A percentile compares a stretch with the other conserved stretches of the same genome.
These are phyloP conservation scores for Deinandra increscens DNA, from an alignment of 129 eudicot species.

Conservation along the genomic window DNA sequence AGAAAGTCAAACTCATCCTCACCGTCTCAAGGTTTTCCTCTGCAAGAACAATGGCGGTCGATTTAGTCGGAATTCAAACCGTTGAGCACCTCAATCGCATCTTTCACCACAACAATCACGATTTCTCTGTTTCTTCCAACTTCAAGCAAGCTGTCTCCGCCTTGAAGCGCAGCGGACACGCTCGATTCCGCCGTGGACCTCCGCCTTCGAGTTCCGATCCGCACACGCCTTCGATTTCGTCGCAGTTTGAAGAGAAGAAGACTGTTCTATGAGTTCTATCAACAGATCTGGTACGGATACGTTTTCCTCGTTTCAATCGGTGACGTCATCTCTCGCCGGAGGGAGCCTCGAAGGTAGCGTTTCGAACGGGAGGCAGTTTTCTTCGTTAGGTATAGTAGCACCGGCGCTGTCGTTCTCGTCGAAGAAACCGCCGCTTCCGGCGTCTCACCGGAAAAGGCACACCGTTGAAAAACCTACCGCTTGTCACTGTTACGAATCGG, in stretches of 20 bases:
- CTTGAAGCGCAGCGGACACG: constrained; percentile 66
- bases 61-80: constrained; percentile 32
- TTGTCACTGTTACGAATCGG: too few relatives aligned
- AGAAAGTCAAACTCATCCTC: constrained; percentile 35
- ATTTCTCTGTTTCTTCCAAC: constrained; percentile 36
- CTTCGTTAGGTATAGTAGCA: constrained; percentile 30
- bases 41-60: constrained; percentile 37
- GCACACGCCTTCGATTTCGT: constrained; percentile 25
- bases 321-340: constrained; percentile 50
- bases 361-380: constrained; percentile 49
- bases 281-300: constrained; percentile 23
- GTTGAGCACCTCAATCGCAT: constrained; percentile 32
- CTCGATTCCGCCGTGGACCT: constrained; percentile 73
- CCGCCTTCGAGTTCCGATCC: constrained; percentile 9
- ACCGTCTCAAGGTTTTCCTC: constrained; percentile 16
- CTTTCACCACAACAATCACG: constrained; percentile 35
- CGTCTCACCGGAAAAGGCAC: constrained; percentile 45
- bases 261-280: too few relatives aligned
- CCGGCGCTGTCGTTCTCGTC: constrained; percentile 49
- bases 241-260: constrained; percentile 20
- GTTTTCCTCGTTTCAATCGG: constrained; percentile 38
- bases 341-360: constrained; percentile 56
- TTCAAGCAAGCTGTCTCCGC: constrained; percentile 37
- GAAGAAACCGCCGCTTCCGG: constrained; percentile 58
- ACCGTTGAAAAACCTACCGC: constrained; percentile 35